Base-by-base conservation (phyloP, 83 land plant genomes). In the Diphasiastrum complanatum region DNA sequence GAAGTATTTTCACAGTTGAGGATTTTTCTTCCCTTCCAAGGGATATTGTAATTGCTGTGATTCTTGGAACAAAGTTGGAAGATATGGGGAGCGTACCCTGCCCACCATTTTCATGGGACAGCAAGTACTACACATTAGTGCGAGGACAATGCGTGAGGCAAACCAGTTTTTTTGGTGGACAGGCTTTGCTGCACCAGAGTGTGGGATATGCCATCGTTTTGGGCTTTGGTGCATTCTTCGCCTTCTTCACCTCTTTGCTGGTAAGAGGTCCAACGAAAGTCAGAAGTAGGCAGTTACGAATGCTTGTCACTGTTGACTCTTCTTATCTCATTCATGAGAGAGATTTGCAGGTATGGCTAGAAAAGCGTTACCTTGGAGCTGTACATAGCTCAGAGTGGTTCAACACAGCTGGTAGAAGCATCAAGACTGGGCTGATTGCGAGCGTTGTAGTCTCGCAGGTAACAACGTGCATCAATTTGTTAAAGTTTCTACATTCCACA, bases 361-460 rank as follows among this genome's bases (percentile, higher is more conserved):
- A 91, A 72, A 79, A 73, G 71, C 72, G 91, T 10, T 91, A 87
- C 53, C 75, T 91, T 33, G 91, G 91, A 5, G 77, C 87, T 24
- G 74, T 73, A 11, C 97, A 91, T 62, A 87, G 84, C 24, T 91
- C 95, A 0, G 97, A 91, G 68, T 91, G 97, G 97, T 91, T 91
- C 71, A 91, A 91, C 63, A 91, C 97, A n/a, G 95, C 97, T 6
- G 95, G 95, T 37, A 71, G 95, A 33, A 85, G 66, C 65, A 86
- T 91, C 36, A 91, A 91, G 62, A 91, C 95, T 12, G 97, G 97
- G 10, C 84, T 91, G 12, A 91, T 91, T 58, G 97, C 91, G 23
- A 91, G 97, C 66, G 97, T 91, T 36, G 83, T 91, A 28, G 90
- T 91, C 3, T 91, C 97, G 0, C 97, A 91, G 91, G 97, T 88